Evolutionary conservation across 257 asterid genomes (phyloP), one percentile per base, ranked within the genome.

Genomic region (Dorcoceras hygrometricum): DNA sequence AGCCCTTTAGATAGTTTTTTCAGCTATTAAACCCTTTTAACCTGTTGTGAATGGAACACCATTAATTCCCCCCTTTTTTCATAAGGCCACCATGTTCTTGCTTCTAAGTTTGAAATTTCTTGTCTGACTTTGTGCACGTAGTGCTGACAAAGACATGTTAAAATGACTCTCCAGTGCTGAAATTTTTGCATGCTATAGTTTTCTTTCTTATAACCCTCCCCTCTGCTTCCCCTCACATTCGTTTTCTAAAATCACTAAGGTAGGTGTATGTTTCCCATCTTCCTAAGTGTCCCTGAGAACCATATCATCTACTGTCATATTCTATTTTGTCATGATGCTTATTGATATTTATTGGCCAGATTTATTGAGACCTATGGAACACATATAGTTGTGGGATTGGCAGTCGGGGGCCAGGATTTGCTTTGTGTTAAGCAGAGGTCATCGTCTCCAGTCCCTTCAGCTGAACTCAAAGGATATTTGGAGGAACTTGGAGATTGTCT

Each of bases 391-490:
- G 95, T 87, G 74, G 97, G 97, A 70, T 81, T 94, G 89, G 97
- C 89, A 51, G 85, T 94, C 74, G 99, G 99, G 66, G 99, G 99
- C 71, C 99, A 94, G 83, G 96, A 94, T 80, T 77, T 94, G 77
- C 83, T 90, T 66, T 94, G 99, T 76, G 90, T 88, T 69, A 94
- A 94, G 81, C 99, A 90, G 75, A 88, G 76, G 80, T 79, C 96
- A 14, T 81, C 96, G 23, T 94, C 99, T 63, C 76, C 82, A 12
- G 81, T 94, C 64, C 90, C 97, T 66, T 88, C 97, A 6, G 82
- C 96, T 78, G 99, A 94, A 70, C 95, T 94, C 65, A 90, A 90
- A 77, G 96, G 89, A 57, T 80, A 87, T 75, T 71, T 94, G 83
- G 99, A 94, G 65, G 96, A 94, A 70, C 96, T 94, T 57, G 99